Conservation (phyloP, 78 protist species). For the Emiliania huxleyi region DNA sequence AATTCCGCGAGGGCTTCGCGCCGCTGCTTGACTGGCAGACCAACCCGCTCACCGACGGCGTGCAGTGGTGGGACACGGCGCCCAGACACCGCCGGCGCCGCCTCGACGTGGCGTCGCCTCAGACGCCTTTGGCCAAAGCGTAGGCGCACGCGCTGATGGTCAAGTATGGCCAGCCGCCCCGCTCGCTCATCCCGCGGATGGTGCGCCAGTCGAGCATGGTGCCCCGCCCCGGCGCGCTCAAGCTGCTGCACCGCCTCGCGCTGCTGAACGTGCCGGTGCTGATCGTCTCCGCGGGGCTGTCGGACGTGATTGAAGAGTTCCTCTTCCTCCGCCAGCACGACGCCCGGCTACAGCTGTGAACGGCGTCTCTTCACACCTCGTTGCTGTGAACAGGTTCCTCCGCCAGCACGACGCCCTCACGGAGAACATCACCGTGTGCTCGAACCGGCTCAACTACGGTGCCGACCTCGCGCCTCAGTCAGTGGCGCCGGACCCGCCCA, state of each 20-base stretch:
- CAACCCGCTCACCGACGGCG: neutral
- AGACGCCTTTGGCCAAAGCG: neutral
- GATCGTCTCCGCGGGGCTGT: neutral
- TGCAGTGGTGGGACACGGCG: neutral
- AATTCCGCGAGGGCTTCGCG: neutral
- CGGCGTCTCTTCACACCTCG: too few species aligned
- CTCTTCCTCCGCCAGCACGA: neutral
- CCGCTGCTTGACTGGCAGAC: slow-evolving; percentile 4
- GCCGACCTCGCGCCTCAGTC: neutral
- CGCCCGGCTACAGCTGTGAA: neutral
- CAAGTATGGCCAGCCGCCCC: neutral
- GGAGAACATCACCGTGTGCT: neutral
- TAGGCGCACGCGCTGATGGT: neutral
- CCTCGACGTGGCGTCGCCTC: too few species aligned
- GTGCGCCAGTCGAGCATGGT: neutral
- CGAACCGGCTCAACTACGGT: neutral
- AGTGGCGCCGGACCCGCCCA: neutral
- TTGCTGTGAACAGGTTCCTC: neutral
- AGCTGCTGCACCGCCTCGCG: neutral
- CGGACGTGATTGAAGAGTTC: neutral
- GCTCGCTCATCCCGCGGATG: neutral
- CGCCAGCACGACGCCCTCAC: neutral
- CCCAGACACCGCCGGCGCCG: neutral
- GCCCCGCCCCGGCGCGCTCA: neutral
- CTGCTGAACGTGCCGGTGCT: neutral